Evolutionary conservation across 768 basidiomycete species (phyloP).

Genomic region (Boletus pseudopeckii): DNA sequence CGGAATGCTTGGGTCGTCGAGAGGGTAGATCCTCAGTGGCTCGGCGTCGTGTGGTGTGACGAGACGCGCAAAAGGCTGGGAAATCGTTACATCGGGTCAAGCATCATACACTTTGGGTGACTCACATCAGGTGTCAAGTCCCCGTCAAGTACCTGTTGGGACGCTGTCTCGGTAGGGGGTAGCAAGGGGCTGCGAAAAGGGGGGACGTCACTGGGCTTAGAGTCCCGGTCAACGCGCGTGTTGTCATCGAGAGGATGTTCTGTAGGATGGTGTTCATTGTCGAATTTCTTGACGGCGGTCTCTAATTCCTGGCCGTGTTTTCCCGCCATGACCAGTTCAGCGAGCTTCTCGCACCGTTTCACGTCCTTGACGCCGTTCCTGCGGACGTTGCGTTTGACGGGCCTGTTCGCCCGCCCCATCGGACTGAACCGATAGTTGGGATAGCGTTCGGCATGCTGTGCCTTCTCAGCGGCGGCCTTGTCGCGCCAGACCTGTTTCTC

Average conservation of each 20-base stretch:
- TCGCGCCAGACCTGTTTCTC: slow-evolving; percentile 51
- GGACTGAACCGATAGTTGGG: slow-evolving; percentile 58
- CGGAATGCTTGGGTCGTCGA: background rate
- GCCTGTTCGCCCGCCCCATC: slow-evolving; percentile 39
- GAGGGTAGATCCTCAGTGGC: background rate
- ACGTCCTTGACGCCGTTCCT: slow-evolving; percentile 48
- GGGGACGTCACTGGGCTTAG: slow-evolving; percentile 9
- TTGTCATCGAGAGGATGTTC: background rate
- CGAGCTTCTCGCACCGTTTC: slow-evolving; percentile 47
- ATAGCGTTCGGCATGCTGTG: slow-evolving; percentile 44
- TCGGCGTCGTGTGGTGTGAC: background rate
- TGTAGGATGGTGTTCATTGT: background rate
- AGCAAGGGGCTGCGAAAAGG: slow-evolving; percentile 31
- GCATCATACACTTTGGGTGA: background rate
- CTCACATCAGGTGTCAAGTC: slow-evolving; percentile 11
- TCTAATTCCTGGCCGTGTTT: slow-evolving; percentile 49
- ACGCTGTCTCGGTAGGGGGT: slow-evolving; percentile 18
- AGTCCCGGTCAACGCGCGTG: background rate
- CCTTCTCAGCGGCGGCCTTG: slow-evolving; percentile 51
- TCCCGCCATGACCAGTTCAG: slow-evolving; percentile 48
- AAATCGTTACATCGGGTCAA: background rate
- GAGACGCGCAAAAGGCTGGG: slow-evolving; percentile 2
- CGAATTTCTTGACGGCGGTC: slow-evolving; percentile 39
- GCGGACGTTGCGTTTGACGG: slow-evolving; percentile 49
- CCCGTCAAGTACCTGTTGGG: background rate